Conservation (phyloP, 2,329 filamentous ascomycete species). For the Grosmannia huntii region DNA sequence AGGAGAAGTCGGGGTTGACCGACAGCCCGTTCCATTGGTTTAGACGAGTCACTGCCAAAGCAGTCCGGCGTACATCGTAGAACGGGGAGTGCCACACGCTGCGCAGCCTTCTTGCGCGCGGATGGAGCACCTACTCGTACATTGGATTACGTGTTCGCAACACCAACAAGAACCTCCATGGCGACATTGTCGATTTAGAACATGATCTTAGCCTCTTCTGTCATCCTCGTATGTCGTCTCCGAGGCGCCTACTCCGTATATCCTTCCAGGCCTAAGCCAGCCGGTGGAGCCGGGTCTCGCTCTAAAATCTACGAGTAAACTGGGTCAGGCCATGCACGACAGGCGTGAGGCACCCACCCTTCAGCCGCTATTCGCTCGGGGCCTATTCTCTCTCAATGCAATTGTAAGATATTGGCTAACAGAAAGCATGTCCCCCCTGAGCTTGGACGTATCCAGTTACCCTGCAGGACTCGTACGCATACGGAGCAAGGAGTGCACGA, state of each 20-base stretch:
- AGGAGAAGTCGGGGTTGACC: background rate
- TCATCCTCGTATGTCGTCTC: background rate
- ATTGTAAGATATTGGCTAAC: background rate
- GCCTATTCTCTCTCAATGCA: background rate
- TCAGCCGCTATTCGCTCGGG: background rate
- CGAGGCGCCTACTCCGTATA: background rate
- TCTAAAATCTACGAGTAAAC: background rate
- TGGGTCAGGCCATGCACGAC: background rate
- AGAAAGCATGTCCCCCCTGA: background rate
- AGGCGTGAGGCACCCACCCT: background rate
- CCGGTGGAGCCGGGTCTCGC: background rate
- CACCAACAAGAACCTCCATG: slow-evolving; percentile 1
- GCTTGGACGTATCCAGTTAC: background rate
- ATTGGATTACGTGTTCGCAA: background rate
- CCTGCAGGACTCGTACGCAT: background rate
- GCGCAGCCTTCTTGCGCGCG: background rate
- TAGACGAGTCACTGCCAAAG: background rate
- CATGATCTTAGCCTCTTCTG: background rate
- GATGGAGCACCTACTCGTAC: too few relatives aligned
- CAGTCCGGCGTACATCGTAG: background rate
- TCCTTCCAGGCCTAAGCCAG: background rate
- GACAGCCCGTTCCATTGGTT: background rate
- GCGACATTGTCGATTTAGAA: background rate
- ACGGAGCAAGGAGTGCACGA: background rate
- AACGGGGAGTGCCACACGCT: background rate